A percentile compares a stretch with the other conserved stretches of the same genome.
Conservation (phyloP, 129 eudicot species). For the Flaveria bidentis region DNA sequence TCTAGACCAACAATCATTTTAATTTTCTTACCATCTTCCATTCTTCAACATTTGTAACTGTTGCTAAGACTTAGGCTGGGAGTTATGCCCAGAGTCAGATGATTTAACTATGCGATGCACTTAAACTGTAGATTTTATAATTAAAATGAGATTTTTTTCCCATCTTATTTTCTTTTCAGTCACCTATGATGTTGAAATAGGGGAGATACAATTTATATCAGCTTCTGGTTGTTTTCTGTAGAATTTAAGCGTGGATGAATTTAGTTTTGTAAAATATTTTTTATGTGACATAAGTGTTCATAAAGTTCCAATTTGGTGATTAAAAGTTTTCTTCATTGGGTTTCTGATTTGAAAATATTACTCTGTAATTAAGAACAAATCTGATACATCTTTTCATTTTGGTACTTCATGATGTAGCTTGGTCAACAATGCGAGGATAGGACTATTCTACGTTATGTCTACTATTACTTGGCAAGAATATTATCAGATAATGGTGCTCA, state of each 20-base stretch:
- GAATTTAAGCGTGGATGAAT: background rate
- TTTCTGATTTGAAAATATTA: background rate
- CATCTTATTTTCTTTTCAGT: background rate
- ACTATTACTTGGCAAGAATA: constrained; percentile 91
- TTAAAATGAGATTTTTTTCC: background rate
- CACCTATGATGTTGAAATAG: constrained; percentile 6
- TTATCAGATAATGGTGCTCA: constrained; percentile 93
- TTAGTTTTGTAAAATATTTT: background rate
- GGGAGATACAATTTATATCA: background rate
- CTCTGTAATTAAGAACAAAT: background rate
- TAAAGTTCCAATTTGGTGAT: background rate
- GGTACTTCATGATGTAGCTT: constrained; percentile 54
- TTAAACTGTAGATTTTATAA: background rate
- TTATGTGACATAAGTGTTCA: background rate
- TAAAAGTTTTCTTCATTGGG: background rate
- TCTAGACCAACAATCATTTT: too few species aligned
- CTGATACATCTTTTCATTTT: background rate
- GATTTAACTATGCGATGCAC: background rate
- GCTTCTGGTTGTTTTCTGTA: background rate
- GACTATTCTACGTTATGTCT: constrained; percentile 88
- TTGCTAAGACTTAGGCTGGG: background rate
- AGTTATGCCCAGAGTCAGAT: background rate
- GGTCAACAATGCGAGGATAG: constrained; percentile 96
- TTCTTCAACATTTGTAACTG: background rate
- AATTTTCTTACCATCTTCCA: background rate